Conservation (phyloP, 495 filamentous ascomycete species). For the Xylaria palmicola region DNA sequence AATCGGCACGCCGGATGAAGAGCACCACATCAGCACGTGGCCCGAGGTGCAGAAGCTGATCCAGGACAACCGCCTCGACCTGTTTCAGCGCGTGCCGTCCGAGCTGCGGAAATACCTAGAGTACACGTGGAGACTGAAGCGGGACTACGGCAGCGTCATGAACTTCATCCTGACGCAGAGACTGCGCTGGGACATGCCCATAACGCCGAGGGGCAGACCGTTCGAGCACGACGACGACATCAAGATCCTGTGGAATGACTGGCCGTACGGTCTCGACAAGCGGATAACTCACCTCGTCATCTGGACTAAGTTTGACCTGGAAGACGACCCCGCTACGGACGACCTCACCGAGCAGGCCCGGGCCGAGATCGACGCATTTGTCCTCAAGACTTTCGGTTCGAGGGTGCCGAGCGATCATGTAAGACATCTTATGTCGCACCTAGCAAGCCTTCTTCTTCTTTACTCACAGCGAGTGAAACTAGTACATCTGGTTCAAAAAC, state of each 20-base stretch:
- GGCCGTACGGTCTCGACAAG: slow-evolving; percentile 80
- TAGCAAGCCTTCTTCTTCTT: neutral
- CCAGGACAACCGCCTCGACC: slow-evolving; percentile 63
- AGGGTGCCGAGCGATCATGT: slow-evolving; percentile 43
- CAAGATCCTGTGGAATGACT: slow-evolving; percentile 82
- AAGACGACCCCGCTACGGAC: slow-evolving; percentile 63
- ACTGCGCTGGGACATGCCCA: slow-evolving; percentile 57
- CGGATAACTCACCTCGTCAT: slow-evolving; percentile 79
- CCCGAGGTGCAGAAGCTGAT: slow-evolving; percentile 60
- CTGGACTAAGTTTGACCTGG: slow-evolving; percentile 80
- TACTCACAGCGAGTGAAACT: slow-evolving; percentile 10
- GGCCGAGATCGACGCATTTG: slow-evolving; percentile 65
- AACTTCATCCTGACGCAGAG: slow-evolving; percentile 66
- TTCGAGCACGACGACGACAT: slow-evolving; percentile 60
- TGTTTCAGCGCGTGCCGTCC: slow-evolving; percentile 71
- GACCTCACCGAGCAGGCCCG: slow-evolving; percentile 64
- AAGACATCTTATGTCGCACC: slow-evolving; percentile 19
- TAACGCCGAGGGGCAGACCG: slow-evolving; percentile 34
- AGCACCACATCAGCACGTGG: slow-evolving; percentile 62
- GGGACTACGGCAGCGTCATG: slow-evolving; percentile 70
- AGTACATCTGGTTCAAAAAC: slow-evolving; percentile 90
- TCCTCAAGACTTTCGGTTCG: slow-evolving; percentile 59
- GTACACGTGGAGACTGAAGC: slow-evolving; percentile 60
- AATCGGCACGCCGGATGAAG: slow-evolving; percentile 62
- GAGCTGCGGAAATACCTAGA: slow-evolving; percentile 70